phyloP scores from a whole-genome alignment of 2,329 filamentous ascomycete genomes.

The Huntiella decipiens region DNA sequence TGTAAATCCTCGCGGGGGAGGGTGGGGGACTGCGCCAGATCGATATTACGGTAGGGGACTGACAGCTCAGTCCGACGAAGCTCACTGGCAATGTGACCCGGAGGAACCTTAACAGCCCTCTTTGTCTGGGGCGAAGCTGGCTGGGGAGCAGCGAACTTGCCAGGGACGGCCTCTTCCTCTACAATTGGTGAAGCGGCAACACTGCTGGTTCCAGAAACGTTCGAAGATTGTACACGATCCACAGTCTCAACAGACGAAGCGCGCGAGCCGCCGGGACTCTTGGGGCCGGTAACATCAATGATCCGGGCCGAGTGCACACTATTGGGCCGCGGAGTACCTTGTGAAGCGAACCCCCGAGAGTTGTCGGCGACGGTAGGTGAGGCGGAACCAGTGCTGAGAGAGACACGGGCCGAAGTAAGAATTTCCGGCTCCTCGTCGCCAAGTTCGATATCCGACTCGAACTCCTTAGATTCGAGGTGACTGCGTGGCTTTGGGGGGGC shows the following conservation, averaged over 20 bases:
- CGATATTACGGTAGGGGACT: slow-evolving; percentile 1
- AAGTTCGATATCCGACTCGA: slow-evolving; percentile 17
- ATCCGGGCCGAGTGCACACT: slow-evolving; percentile 38
- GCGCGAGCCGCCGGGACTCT: slow-evolving; percentile 31
- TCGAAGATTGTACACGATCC: slow-evolving; percentile 25
- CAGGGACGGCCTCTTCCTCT: slow-evolving; percentile 25
- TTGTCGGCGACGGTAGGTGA: slow-evolving; percentile 31
- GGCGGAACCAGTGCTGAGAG: slow-evolving; percentile 28
- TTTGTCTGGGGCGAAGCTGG: not conserved
- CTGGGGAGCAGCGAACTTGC: slow-evolving; percentile 11
- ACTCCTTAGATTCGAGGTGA: slow-evolving; percentile 6
- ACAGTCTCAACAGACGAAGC: slow-evolving; percentile 27
- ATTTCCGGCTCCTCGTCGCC: slow-evolving; percentile 34
- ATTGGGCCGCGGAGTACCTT: slow-evolving; percentile 20
- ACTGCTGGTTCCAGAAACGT: slow-evolving; percentile 18
- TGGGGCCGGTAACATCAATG: slow-evolving; percentile 34
- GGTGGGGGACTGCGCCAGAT: slow-evolving; percentile 9
- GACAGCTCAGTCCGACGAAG: slow-evolving; percentile 4
- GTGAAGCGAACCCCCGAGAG: slow-evolving; percentile 21
- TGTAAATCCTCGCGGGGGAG: slow-evolving; percentile 8
- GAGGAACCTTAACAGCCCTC: not conserved
- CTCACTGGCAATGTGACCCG: not conserved
- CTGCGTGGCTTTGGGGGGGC: slow-evolving; percentile 2
- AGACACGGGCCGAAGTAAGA: slow-evolving; percentile 36
- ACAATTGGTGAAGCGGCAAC: slow-evolving; percentile 18